A percentile compares a stretch with the other conserved stretches of the same genome.
phyloP scores from a whole-genome alignment of 176 grass and related monocot genomes.

The Oryza glaberrima region DNA sequence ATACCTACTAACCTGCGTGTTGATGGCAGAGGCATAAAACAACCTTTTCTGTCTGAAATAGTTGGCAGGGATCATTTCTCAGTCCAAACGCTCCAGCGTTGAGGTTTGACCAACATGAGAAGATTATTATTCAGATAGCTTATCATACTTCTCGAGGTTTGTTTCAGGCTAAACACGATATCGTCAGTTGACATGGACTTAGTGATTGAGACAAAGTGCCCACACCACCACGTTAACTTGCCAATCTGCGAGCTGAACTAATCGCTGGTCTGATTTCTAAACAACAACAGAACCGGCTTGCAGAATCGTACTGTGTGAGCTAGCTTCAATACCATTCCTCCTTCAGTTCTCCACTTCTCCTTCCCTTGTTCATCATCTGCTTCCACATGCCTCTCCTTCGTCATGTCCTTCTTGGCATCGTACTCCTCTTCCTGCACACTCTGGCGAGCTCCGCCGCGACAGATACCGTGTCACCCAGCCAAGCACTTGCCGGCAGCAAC shows the following conservation, averaged over 20 bases:
- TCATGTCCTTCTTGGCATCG: not conserved
- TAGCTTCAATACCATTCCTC: not conserved
- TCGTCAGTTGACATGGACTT: not conserved
- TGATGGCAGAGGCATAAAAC: not conserved
- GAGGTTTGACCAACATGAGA: not conserved
- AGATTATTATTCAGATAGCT: not conserved
- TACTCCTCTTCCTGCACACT: not conserved
- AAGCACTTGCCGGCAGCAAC: constrained; percentile 4
- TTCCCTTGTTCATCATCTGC: not conserved
- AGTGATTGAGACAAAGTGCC: not conserved
- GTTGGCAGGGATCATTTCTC: not conserved
- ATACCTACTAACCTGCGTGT: not conserved
- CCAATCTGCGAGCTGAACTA: not conserved
- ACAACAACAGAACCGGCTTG: not conserved
- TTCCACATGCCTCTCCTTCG: not conserved
- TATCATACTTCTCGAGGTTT: not conserved
- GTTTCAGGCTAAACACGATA: not conserved
- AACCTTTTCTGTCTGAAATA: not conserved
- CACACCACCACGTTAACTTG: not conserved
- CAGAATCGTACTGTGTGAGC: not conserved
- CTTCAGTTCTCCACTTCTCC: not conserved
- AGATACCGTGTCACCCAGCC: not conserved
- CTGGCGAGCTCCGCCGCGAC: not conserved
- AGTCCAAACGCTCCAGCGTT: not conserved
- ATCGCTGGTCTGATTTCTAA: not conserved